These are phyloP conservation scores for Brassica cretica DNA, from an alignment of 345 rosid species.

Conservation along the genomic window DNA sequence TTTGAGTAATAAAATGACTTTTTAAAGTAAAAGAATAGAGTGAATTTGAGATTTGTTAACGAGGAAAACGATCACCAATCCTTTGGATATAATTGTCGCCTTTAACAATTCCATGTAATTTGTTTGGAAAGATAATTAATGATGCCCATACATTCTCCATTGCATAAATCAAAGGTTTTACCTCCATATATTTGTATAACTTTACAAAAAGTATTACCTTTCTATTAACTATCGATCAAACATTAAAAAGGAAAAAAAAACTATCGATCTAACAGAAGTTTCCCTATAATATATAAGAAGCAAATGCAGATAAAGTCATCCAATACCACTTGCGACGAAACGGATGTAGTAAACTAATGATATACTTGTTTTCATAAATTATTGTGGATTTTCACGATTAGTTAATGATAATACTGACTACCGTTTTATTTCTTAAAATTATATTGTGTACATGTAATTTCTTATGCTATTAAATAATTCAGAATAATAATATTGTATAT, in stretches of 20 bases:
- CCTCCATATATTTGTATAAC: not conserved
- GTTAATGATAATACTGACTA: not conserved
- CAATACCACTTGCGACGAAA: too few species aligned
- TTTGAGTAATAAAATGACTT: too few species aligned
- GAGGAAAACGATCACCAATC: not conserved
- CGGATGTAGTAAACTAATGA: too few species aligned
- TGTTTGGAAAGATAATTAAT: too few species aligned
- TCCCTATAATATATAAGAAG: too few species aligned
- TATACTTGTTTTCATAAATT: not conserved
- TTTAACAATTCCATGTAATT: not conserved
- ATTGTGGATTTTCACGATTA: too few species aligned
- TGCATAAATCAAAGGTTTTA: too few species aligned
- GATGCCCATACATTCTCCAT: not conserved
- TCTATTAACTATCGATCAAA: not conserved
- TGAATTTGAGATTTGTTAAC: not conserved
- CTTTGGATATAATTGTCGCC: too few species aligned
- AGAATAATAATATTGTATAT: not conserved
- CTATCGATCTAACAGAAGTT: too few species aligned
- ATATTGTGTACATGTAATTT: not conserved
- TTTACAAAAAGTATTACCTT: not conserved
- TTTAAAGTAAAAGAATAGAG: too few species aligned
- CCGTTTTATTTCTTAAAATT: not conserved
- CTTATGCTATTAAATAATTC: not conserved
- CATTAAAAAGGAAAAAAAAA: too few species aligned
- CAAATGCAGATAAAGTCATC: too few species aligned